A percentile compares a stretch with the other conserved stretches of the same genome.
Conservation (phyloP, 2,329 filamentous ascomycete species). For the Cercospora sojina region DNA sequence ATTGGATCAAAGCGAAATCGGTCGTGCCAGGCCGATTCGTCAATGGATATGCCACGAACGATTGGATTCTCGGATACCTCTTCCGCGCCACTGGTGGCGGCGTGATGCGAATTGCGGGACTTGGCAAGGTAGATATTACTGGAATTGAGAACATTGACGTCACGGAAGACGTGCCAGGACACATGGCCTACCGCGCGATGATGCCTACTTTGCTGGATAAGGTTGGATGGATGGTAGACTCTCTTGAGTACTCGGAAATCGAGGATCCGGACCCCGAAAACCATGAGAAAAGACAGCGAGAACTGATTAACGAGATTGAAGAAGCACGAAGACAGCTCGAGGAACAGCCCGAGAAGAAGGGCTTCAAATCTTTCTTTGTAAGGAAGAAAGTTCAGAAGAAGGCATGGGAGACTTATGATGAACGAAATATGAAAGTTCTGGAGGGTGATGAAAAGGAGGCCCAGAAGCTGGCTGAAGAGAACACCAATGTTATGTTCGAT, state of each 20-base stretch:
- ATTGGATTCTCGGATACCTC: constrained; percentile 94
- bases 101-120: constrained; percentile 81
- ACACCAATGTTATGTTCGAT: constrained; percentile 75
- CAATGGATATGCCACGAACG: constrained; percentile 89
- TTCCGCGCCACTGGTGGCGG: constrained; percentile 93
- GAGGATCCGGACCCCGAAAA: constrained; percentile 97
- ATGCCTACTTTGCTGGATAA: constrained; percentile 86
- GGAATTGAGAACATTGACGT: constrained; percentile 88
- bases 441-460: constrained; percentile 47
- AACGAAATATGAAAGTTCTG: constrained; percentile 51
- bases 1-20: constrained; percentile 76
- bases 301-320: constrained; percentile 95
- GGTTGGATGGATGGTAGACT: constrained; percentile 87
- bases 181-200: constrained; percentile 93
- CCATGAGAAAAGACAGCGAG: constrained; percentile 79
- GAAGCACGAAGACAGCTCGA: constrained; percentile 86
- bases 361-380: constrained; percentile 73
- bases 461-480: constrained; percentile 36
- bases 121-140: constrained; percentile 75
- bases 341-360: constrained; percentile 67
- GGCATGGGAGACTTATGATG: constrained; percentile 93
- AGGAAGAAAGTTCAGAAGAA: constrained; percentile 80
- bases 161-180: constrained; percentile 79
- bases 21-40: constrained; percentile 90
- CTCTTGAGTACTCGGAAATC: constrained; percentile 92